Evolutionary conservation across 345 rosid genomes (phyloP).

Genomic region (Hibiscus mutabilis): DNA sequence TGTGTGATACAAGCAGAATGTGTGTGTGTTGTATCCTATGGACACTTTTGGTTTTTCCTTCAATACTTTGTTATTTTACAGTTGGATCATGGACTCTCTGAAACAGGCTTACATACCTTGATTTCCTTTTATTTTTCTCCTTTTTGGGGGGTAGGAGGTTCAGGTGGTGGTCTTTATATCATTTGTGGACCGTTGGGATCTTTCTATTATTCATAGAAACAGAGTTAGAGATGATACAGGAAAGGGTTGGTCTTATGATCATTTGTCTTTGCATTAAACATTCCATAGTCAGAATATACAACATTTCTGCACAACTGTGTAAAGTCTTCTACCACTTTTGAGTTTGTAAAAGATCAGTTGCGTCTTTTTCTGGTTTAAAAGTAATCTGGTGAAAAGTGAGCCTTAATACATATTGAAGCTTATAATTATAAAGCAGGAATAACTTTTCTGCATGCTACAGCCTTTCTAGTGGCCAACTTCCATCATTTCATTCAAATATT

Average conservation of each 20-base stretch:
- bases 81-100: background rate
- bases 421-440: background rate
- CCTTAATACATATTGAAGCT: background rate
- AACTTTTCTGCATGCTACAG: background rate
- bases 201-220: background rate
- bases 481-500: background rate
- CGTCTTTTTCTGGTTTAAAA: background rate
- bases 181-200: background rate
- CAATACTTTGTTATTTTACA: background rate
- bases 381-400: background rate
- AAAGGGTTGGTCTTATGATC: background rate
- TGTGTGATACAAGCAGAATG: background rate
- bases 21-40: background rate
- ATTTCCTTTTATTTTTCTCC: background rate
- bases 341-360: background rate
- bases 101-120: background rate
- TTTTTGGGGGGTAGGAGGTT: background rate
- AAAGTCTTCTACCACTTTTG: background rate
- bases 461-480: background rate
- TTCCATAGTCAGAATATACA: background rate
- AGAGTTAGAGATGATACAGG: background rate
- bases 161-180: background rate
- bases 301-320: background rate
- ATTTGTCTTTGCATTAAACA: background rate
- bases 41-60: background rate